Base-by-base conservation (phyloP, 805 yeast genomes). In the Hanseniaspora occidentalis region DNA sequence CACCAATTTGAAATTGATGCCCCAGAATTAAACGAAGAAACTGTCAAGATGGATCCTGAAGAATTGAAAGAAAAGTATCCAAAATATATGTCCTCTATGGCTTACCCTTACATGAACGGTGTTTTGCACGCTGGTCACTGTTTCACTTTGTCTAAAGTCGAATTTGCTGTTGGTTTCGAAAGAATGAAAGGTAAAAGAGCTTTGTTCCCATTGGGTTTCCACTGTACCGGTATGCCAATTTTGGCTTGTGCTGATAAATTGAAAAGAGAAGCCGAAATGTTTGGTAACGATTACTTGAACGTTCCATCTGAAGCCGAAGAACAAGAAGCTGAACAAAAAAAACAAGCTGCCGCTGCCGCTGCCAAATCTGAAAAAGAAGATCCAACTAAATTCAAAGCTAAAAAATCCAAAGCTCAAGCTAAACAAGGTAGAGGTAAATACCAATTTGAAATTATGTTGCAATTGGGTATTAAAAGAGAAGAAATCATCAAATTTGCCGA, bases 161-260 rank as follows among this genome's bases (percentile, higher is more conserved):
- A 92, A 62, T 92, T 80, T 58, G 79, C 88, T 36, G 70, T 83
- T 42, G 97, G 97, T 41, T 92, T 81, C 57, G 95, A 92, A 68
- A 78, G 96, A 65, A 82, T 92, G 89, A 73, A 73, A 56, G 97
- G 96, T 50, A 84, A 81, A 64, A 74, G 82, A 52, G 95, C 96
- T 27, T 67, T 88, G 45, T 92, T 84, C 67, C 97, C 98, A 39
- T 71, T 92, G 43, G 98, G 98, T 38, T 92, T 89, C 80, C 98
- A 92, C 65, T 92, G 98, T 73, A 92, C 98, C 26, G 98, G 98
- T 71, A 82, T 92, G 96, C 97, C 98, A 41, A 92, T 92, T 60
- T 71, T 77, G 58, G 89, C 97, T 22, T 74, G 95, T 54, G 97
- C 98, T 38, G 98, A 89, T 65, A 89, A 92, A 65, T 72, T 92